Percentiles rank a stretch among this genome's conserved stretches.
Evolutionary conservation across 306 rosid species (phyloP).

Genomic region (Lathyrus oleraceus): DNA sequence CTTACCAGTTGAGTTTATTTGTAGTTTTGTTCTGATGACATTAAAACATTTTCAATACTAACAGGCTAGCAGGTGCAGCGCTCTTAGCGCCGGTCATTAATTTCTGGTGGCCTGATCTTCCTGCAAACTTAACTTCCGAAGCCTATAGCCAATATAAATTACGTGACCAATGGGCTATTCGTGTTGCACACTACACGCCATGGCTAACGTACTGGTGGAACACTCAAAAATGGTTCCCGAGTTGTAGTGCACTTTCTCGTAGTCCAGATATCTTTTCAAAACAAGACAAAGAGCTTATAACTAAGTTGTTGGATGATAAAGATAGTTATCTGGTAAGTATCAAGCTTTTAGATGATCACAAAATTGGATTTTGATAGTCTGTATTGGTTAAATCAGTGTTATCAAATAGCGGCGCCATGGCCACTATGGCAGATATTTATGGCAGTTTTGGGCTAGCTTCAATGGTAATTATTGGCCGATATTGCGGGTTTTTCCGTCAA

Average conservation of each 20-base stretch:
- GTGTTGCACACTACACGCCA: slow-evolving; percentile 73
- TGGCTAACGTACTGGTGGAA: slow-evolving; percentile 97
- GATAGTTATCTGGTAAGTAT: slow-evolving; percentile 35
- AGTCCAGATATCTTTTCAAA: slow-evolving; percentile 32
- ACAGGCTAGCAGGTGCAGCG: slow-evolving; percentile 82
- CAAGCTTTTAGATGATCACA: slow-evolving; percentile 10
- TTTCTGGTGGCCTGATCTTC: slow-evolving; percentile 86
- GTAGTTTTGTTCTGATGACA: background rate
- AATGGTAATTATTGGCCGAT: no score
- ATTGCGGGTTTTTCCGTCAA: no score
- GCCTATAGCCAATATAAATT: slow-evolving; percentile 40
- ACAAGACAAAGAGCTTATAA: slow-evolving; percentile 37
- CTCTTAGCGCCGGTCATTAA: slow-evolving; percentile 71
- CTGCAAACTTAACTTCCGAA: slow-evolving; percentile 59
- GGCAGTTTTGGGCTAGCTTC: no score
- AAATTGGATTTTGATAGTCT: slow-evolving; percentile 10
- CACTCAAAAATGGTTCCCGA: slow-evolving; percentile 81
- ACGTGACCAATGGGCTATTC: slow-evolving; percentile 73
- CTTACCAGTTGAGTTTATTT: background rate
- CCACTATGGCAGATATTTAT: no score
- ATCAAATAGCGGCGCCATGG: no score
- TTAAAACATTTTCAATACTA: background rate
- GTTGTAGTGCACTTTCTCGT: background rate
- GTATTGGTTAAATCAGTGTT: no score
- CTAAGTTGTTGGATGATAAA: background rate